A percentile compares a stretch with the other conserved stretches of the same genome.
phyloP scores from a whole-genome alignment of 2,329 filamentous ascomycete species.

The Huntiella moniliformis region DNA sequence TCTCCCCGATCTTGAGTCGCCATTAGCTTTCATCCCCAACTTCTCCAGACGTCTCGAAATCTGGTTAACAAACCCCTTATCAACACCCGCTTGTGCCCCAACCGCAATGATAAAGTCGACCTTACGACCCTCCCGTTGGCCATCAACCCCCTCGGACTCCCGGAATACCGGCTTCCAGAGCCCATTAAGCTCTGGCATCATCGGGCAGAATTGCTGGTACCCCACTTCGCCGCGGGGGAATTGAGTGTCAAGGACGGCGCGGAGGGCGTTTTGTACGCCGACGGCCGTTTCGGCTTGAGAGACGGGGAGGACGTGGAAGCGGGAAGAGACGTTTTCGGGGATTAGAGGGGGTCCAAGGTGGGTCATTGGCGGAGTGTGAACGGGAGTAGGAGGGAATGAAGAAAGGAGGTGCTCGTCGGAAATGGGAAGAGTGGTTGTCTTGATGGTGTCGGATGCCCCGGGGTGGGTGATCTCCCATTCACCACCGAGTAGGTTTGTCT shows the following conservation, averaged over 20 bases:
- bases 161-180: slow-evolving; percentile 35
- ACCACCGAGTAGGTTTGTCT: slow-evolving; percentile 3
- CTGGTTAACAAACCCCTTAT: slow-evolving; percentile 27
- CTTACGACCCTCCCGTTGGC: slow-evolving; percentile 20
- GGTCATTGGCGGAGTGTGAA: slow-evolving; percentile 7
- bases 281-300: slow-evolving; percentile 28
- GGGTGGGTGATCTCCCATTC: slow-evolving; percentile 2
- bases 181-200: slow-evolving; percentile 29
- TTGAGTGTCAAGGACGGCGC: slow-evolving; percentile 30
- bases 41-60: slow-evolving; percentile 35
- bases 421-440: slow-evolving; percentile 1
- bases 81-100: slow-evolving; percentile 36
- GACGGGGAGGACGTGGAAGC: slow-evolving; percentile 22
- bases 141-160: slow-evolving; percentile 17
- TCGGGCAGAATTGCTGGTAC: slow-evolving; percentile 28
- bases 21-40: slow-evolving; percentile 31
- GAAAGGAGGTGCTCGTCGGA: slow-evolving; percentile 10
- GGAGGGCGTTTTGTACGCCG: slow-evolving; percentile 36
- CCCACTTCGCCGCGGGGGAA: slow-evolving; percentile 30
- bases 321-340: slow-evolving; percentile 6
- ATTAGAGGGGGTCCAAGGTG: background rate
- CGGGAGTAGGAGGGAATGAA: slow-evolving; percentile 10
- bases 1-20: slow-evolving; percentile 32
- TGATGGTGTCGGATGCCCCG: background rate
- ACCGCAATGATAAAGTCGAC: slow-evolving; percentile 42